Evolutionary conservation across 73 alveolate genomes (phyloP), one percentile per base, ranked within the genome.

Genomic region (Tetrahymena thermophila): DNA sequence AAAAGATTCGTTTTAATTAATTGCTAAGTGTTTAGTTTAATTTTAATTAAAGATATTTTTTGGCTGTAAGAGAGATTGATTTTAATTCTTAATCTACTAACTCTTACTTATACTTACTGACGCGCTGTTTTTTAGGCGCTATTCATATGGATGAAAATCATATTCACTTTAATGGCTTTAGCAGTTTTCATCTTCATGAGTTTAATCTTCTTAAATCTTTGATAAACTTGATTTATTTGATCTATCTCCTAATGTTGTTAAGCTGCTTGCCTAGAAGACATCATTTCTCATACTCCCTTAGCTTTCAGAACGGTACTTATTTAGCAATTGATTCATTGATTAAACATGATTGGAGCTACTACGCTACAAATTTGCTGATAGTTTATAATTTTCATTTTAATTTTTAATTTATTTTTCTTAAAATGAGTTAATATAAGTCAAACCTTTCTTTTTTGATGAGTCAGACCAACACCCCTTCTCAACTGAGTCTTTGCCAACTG

Each of bases 71-170:
- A 23, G 37, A 8, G 89, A 31, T 71, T 71, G 89, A 31, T 34
- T 71, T 28, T 71, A 6, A 28, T 21, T 71, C 35, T 71, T 71
- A 28, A 31, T 71, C 89, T 71, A 71, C 40, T 71, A n/a, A 28
- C 17, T 25, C 5, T 71, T 71, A 71, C 89, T 71, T 28, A 71
- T 25, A 71, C 37, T 71, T 31, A 71, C 89, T 71, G 89, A 71
- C 89, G 89, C 89, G 89, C 89, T 71, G 89, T 28, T 71, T 71
- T 71, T 71, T 71, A 71, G 89, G 89, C 89, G 89, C 89, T 71
- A 71, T 71, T 31, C 89, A 71, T 71, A 71, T 28, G 89, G 89
- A 71, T 71, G 89, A 71, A n/a, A 28, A n/a, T 71, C 89, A 11
- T 71, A 28, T 71, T 71, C 89, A 19, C 89, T 71, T 19, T 19